Base-by-base conservation (phyloP, 208 protist genomes). In the Wallacemonas sp. region DNA sequence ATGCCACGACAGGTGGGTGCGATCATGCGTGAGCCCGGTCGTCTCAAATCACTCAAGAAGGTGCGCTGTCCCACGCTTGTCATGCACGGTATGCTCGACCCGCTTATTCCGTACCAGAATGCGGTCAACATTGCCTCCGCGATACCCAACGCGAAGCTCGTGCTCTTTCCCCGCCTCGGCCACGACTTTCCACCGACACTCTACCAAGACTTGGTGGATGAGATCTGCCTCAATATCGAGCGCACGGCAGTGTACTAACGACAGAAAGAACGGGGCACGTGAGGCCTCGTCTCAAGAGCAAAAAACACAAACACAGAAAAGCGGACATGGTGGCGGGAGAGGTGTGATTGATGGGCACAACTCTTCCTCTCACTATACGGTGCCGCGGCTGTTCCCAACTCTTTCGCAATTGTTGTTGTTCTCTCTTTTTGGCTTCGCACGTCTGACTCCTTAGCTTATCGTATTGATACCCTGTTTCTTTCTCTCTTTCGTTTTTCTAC, bases 21-120 rank as follows among this genome's bases (percentile, higher is more conserved):
- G 1, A 73, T 91, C 37, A 76, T 83, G 73, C 73, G 77, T 6
- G 76, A 73, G 32, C 61, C 76, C n/a, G 79, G 75, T 26, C 79
- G 88, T 12, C 39, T 53, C 24, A 59, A 68, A 52, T 73, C 24
- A 5, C 71, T 94, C 46, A 41, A 71, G 29, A 73, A 71, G 26
- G 32, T 93, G 32, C 63, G 9, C 4, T 77, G 68, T 39, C 79
- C 88, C 0, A 79, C 81, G 3, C 22, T 91, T 12, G 60, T 92
- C 9, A 79, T 92, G 21, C 88, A 94, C 64, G 88, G 88, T 36
- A 62, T 68, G 68, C 50, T 64, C 21, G 88, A 94, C 55, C 54
- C 67, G 30, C 55, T 91, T 32, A 79, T 94, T 34, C 85, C 88
- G 1, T 73, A 81, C 13, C 65, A 78, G 52, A 92, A 92, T 66